phyloP scores from a whole-genome alignment of 2,329 filamentous ascomycete genomes.

The Dendryphion nanum region DNA sequence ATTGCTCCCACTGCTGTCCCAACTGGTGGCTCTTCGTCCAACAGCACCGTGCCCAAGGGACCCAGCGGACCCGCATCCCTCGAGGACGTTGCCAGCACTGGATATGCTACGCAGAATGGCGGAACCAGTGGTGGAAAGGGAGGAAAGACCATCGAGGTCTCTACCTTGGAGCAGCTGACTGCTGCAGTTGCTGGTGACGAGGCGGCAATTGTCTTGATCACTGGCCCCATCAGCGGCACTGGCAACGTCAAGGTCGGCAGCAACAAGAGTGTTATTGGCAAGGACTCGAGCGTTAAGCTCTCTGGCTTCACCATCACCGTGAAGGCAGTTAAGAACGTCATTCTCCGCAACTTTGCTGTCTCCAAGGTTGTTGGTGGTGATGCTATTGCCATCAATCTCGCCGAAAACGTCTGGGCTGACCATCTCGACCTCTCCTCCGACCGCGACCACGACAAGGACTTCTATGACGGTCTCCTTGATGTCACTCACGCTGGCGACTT shows the following conservation, averaged over 20 bases:
- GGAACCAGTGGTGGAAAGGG: conserved; percentile 42
- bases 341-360: conserved; percentile 57
- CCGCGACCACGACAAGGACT: conserved; percentile 62
- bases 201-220: conserved; percentile 48
- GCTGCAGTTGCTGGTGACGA: conserved; percentile 45
- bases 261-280: conserved; percentile 54
- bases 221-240: conserved; percentile 44
- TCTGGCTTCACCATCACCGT: conserved; percentile 50
- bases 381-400: conserved; percentile 50
- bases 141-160: conserved; percentile 35
- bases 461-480: conserved; percentile 67
- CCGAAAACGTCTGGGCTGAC: conserved; percentile 62
- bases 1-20: too few species aligned
- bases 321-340: conserved; percentile 53
- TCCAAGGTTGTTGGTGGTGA: conserved; percentile 52
- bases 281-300: conserved; percentile 46
- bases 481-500: conserved; percentile 63
- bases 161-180: conserved; percentile 40
- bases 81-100: conserved; percentile 27
- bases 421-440: conserved; percentile 65
- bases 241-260: conserved; percentile 46
- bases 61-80: conserved; percentile 28
- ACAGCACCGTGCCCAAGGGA: conserved; percentile 14
- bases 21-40: too few species aligned
- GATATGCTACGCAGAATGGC: conserved; percentile 35